Conservation (phyloP, 2,329 filamentous ascomycete genomes). For the Pseudocercospora cruenta region DNA sequence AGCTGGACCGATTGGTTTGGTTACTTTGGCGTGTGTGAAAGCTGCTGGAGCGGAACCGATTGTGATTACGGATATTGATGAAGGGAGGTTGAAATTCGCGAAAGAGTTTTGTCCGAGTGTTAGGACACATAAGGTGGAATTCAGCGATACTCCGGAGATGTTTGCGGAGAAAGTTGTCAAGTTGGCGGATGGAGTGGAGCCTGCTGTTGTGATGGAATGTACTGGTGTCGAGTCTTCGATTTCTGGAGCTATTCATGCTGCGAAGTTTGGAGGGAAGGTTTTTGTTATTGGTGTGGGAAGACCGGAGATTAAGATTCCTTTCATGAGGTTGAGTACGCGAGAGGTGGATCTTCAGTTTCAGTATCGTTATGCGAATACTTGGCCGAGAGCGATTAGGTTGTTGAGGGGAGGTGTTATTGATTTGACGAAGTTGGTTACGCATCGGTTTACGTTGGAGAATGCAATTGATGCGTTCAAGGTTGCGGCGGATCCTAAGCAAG, state of each 20-base stretch:
- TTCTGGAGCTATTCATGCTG: constrained; percentile 80
- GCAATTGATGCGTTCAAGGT: constrained; percentile 88
- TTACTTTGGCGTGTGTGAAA: constrained; percentile 80
- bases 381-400: constrained; percentile 88
- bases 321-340: constrained; percentile 87
- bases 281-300: constrained; percentile 95
- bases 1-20: constrained; percentile 89
- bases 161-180: constrained; percentile 70
- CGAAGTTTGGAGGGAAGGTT: constrained; percentile 94
- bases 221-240: constrained; percentile 93
- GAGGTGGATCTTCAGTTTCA: constrained; percentile 97
- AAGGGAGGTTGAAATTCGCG: constrained; percentile 81
- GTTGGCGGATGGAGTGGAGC: constrained; percentile 77
- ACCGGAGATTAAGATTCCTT: constrained; percentile 93
- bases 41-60: constrained; percentile 89
- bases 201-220: constrained; percentile 83
- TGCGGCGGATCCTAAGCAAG: constrained; percentile 82
- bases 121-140: constrained; percentile 77
- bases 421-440: constrained; percentile 80
- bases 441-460: constrained; percentile 83
- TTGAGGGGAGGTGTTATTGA: constrained; percentile 83
- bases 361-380: constrained; percentile 95
- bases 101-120: constrained; percentile 79
- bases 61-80: constrained; percentile 93
- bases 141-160: constrained; percentile 66